Conservation (phyloP, 176 grass and related monocot genomes). For the Oropetium thomaeum region DNA sequence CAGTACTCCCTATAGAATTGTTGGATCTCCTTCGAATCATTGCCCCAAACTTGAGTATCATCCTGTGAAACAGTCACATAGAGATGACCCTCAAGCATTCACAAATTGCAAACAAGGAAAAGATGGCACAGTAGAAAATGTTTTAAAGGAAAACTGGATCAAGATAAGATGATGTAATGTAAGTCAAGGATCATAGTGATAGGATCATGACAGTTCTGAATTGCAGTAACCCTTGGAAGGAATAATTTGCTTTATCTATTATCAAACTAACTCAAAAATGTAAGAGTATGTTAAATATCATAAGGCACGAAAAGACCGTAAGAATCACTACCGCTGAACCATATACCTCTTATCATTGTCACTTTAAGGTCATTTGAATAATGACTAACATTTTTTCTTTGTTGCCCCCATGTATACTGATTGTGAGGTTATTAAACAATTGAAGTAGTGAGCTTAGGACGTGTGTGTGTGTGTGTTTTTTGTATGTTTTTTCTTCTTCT, state of each 20-base stretch:
- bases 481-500: too few species aligned
- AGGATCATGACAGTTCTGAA: background rate
- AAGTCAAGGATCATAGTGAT: conserved; percentile 22
- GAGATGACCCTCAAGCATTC: conserved; percentile 20
- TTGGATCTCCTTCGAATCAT: conserved; percentile 62
- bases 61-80: conserved; percentile 45
- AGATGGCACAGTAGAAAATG: background rate
- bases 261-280: conserved; percentile 21
- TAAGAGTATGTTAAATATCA: background rate
- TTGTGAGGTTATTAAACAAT: conserved; percentile 13
- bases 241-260: background rate
- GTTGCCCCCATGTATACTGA: background rate
- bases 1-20: conserved; percentile 56
- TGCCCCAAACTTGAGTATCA: conserved; percentile 34
- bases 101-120: conserved; percentile 15
- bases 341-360: background rate
- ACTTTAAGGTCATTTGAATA: background rate
- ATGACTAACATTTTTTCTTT: background rate
- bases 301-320: background rate
- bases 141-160: background rate
- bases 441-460: too few species aligned
- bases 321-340: background rate
- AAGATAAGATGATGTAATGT: background rate
- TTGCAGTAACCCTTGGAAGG: background rate
- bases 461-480: too few species aligned